Base-by-base conservation (phyloP, 305 asterid species). In the Fraxinus paxiana region DNA sequence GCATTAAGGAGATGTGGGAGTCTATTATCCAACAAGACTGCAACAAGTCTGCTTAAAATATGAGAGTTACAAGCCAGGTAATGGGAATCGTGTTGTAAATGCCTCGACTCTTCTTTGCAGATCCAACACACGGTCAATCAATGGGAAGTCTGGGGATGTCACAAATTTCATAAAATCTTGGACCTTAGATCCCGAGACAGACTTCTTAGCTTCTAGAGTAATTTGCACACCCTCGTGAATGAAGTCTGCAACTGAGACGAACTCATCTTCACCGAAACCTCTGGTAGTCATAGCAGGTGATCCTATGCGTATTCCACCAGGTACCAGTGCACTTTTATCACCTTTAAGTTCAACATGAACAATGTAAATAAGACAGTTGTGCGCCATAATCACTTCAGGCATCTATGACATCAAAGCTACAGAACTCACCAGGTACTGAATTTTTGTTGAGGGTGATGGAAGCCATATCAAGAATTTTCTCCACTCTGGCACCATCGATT, bases 251-350 rank as follows among this genome's bases (percentile, higher is more conserved):
- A 89, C 90, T 37, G 86, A 46, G 20, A 85, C 71, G 67, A 96
- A 96, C 35, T 96, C 99, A 4, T 80, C 79, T 81, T 92, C 98
- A 0, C 85, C 67, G 54, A 96, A 94, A 83, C 98, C 97, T 88
- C 98, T 78, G 10, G 98, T 91, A 33, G 99, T 96, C 99, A 96
- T 92, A 61, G 97, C 99, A 37, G 98, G 97, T 2, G 99, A 80
- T n/a, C 99, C 99, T 26, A 94, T 89, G n/a, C 97, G 97, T 76
- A 96, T 93, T 79, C 99, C 99, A 83, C 98, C 98, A 0, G 99
- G 99, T 51, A 93, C 92, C 41, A 94, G 83, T 41, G 99, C 97
- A 67, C 98, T 96, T 87, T 89, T 96, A 86, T 94, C 99, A 24
- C 99, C 99, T 95, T 41, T 4, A 78, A 2, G 7, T 61, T 33